These are phyloP conservation scores for Chytriomyces sp. DNA, from an alignment of 192 early-diverging fungal species.

Conservation along the genomic window DNA sequence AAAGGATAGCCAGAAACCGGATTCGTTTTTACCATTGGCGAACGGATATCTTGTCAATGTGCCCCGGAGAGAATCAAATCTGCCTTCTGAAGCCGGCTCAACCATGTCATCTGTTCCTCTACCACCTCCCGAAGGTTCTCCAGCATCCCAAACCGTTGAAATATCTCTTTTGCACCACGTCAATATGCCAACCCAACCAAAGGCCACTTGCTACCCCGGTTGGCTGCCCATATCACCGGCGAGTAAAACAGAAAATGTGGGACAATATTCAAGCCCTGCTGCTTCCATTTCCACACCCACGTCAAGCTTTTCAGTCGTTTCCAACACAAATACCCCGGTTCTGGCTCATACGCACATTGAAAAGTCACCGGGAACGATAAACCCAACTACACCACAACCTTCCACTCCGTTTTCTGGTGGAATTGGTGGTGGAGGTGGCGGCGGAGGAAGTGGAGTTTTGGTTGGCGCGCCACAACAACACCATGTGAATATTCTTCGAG, in stretches of 20 bases:
- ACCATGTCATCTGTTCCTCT: background rate
- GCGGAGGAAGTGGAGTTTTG: background rate
- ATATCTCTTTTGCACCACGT: constrained; percentile 14
- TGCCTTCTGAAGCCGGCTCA: background rate
- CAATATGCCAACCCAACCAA: constrained; percentile 2
- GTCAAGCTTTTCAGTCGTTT: background rate
- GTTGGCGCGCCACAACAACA: constrained; percentile 5
- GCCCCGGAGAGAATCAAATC: constrained; percentile 15
- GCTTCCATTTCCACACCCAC: constrained; percentile 14
- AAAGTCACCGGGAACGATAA: background rate
- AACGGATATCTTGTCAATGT: constrained; percentile 16
- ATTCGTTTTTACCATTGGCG: constrained; percentile 14
- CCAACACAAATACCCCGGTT: constrained; percentile 27
- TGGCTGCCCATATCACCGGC: background rate
- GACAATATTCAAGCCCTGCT: background rate
- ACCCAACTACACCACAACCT: background rate
- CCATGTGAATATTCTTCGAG: constrained; percentile 6
- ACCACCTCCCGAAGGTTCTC: constrained; percentile 6
- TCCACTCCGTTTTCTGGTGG: constrained; percentile 12
- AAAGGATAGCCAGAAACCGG: background rate
- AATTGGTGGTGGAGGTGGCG: background rate
- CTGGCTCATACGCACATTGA: constrained; percentile 9
- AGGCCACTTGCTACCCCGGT: constrained; percentile 19
- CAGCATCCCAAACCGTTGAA: constrained; percentile 3
- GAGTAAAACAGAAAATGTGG: background rate